phyloP scores from a whole-genome alignment of 208 protist species.

The Trypanosoma cruzi region DNA sequence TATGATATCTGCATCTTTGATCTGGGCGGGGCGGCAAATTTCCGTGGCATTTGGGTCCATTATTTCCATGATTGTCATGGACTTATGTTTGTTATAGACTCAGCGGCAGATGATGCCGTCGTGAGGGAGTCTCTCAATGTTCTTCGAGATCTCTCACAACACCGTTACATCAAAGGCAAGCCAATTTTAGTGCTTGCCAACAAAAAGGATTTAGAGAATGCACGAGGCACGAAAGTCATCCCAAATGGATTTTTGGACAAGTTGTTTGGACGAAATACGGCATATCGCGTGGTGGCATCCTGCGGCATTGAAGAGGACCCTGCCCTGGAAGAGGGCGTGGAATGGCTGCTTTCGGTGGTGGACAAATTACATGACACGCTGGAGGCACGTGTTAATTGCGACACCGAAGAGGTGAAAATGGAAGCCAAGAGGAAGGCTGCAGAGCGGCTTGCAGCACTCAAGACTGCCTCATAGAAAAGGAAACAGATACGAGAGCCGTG shows the following conservation, averaged over 20 bases:
- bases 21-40: conserved; percentile 87
- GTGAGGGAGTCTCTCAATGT: conserved; percentile 68
- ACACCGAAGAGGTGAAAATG: conserved; percentile 67
- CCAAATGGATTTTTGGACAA: conserved; percentile 64
- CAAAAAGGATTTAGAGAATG: conserved; percentile 98
- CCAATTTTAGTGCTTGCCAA: conserved; percentile 99
- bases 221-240: conserved; percentile 81
- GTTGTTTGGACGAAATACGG: conserved; percentile 41
- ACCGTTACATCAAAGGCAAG: conserved; percentile 95
- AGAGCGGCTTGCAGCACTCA: conserved; percentile 61
- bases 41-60: conserved; percentile 92
- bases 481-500: neutral
- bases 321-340: conserved; percentile 71
- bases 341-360: conserved; percentile 87
- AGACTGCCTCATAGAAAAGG: conserved; percentile 26
- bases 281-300: conserved; percentile 64
- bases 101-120: conserved; percentile 57
- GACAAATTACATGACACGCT: conserved; percentile 61
- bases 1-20: conserved; percentile 93
- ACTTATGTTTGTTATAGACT: conserved; percentile 90
- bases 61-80: conserved; percentile 93
- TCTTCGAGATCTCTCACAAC: conserved; percentile 80
- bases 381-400: conserved; percentile 49
- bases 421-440: conserved; percentile 69
- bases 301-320: conserved; percentile 82